Evolutionary conservation across 257 asterid genomes (phyloP), one percentile per base, ranked within the genome.

Genomic region (Oldenlandia corymbosa): DNA sequence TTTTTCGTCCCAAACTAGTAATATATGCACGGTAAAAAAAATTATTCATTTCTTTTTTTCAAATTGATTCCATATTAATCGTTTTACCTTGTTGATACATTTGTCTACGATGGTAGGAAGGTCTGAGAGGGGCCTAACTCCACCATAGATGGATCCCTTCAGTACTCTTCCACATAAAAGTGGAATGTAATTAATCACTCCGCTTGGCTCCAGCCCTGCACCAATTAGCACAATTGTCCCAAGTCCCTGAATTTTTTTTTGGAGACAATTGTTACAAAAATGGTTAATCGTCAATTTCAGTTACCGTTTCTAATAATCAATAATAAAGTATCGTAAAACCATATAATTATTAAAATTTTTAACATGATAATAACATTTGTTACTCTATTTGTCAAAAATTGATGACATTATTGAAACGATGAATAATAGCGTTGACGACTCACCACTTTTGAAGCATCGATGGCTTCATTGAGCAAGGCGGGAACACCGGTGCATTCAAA

Each of bases 401-500:
- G n/a, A n/a, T n/a, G n/a, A n/a, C n/a, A n/a, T n/a, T n/a, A n/a
- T n/a, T n/a, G n/a, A n/a, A n/a, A n/a, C n/a, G n/a, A n/a, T n/a
- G 5, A 11, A 41, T 17, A 27, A 62, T 46, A 10, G 42, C 39
- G 4, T 34, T n/a, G n/a, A 34, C 24, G 20, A 58, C 34, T 10
- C 80, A 89, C 95, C 82, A 76, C 72, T 89, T 85, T 86, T 4
- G 94, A 79, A 62, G 85, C 84, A 55, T 79, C 86, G 28, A 86
- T 71, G 52, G 94, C 91, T 70, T 89, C 88, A 60, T 89, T 78
- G 43, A 86, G 86, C 42, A 86, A 62, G 42, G 76, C 53, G 0
- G 91, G 85, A 17, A 81, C 88, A 12, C 88, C 94, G 0, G 95
- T 83, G 82, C 95, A 86, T 68, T 89, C 96, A 27, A 78, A 75